Conservation (phyloP, 2,329 filamentous ascomycete genomes). For the Passalora sequoiae region DNA sequence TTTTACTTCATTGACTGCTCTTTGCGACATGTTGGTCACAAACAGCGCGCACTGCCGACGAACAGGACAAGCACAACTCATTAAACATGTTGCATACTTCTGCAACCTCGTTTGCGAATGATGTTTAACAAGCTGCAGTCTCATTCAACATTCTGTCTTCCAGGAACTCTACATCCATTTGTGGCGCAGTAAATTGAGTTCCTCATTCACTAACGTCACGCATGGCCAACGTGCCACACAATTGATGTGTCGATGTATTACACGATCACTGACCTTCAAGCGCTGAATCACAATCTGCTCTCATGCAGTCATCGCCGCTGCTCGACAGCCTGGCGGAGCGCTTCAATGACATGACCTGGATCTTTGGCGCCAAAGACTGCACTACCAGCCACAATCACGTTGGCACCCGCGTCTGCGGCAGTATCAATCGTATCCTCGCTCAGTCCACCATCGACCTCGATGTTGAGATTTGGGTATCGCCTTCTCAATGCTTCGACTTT, state of each 20-base stretch:
- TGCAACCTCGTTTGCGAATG: too few relatives aligned
- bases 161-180: neutral
- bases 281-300: slow-evolving; percentile 19
- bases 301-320: slow-evolving; percentile 41
- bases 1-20: neutral
- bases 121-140: too few relatives aligned
- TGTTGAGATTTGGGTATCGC: slow-evolving; percentile 86
- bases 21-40: neutral
- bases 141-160: neutral
- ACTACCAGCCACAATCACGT: slow-evolving; percentile 95
- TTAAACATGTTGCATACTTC: too few relatives aligned
- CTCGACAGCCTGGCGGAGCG: slow-evolving; percentile 75
- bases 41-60: too few relatives aligned
- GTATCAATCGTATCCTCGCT: slow-evolving; percentile 86
- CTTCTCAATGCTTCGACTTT: slow-evolving; percentile 81
- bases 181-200: too few relatives aligned
- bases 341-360: slow-evolving; percentile 77
- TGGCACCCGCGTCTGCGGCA: slow-evolving; percentile 90
- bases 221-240: too few relatives aligned
- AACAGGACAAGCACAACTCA: neutral
- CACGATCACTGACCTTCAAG: too few relatives aligned
- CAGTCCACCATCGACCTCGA: slow-evolving; percentile 93
- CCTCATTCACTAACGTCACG: neutral
- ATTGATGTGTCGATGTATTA: too few relatives aligned
- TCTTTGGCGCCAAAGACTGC: slow-evolving; percentile 92